A percentile compares a stretch with the other conserved stretches of the same genome.
phyloP scores from a whole-genome alignment of 1,139 yeast species.

The Debaryomycetaceae sp. region DNA sequence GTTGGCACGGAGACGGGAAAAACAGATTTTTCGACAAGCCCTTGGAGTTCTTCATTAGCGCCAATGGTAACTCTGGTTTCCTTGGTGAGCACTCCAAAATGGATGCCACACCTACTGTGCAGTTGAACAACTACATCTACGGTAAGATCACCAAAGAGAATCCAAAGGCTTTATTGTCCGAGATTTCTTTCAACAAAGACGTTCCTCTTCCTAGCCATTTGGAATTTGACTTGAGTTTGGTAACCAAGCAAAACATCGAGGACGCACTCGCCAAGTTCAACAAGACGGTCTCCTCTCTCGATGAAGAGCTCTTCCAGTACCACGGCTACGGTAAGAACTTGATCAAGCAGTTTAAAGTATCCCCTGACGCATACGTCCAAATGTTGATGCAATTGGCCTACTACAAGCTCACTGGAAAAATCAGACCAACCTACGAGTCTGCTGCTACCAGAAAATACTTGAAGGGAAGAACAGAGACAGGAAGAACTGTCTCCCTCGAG shows the following conservation, averaged over 20 bases:
- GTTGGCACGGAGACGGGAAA: conserved; percentile 94
- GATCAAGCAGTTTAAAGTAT: conserved; percentile 64
- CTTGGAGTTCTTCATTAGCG: conserved; percentile 74
- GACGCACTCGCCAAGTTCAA: conserved; percentile 57
- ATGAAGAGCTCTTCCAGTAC: conserved; percentile 66
- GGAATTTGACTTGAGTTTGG: conserved; percentile 50
- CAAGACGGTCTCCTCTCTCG: conserved; percentile 50
- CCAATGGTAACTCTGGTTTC: conserved; percentile 88
- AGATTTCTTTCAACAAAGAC: conserved; percentile 20
- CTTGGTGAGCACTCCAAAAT: conserved; percentile 95
- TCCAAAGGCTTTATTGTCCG: conserved; percentile 31
- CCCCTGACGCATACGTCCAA: conserved; percentile 79
- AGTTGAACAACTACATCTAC: conserved; percentile 76
- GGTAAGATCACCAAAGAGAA: conserved; percentile 50
- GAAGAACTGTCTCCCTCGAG: conserved; percentile 81
- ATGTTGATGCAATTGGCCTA: conserved; percentile 74
- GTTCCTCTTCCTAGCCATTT: conserved; percentile 20
- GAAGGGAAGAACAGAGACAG: conserved; percentile 95
- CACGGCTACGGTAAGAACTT: conserved; percentile 69
- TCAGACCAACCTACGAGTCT: conserved; percentile 92
- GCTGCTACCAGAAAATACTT: conserved; percentile 90
- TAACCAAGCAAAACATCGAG: conserved; percentile 49
- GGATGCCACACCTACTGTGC: conserved; percentile 97
- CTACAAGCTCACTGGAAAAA: conserved; percentile 75
- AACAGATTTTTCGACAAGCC: conserved; percentile 95